Evolutionary conservation across 108 stramenopile species (phyloP).

Genomic region (Fragilariopsis cylindrus): DNA sequence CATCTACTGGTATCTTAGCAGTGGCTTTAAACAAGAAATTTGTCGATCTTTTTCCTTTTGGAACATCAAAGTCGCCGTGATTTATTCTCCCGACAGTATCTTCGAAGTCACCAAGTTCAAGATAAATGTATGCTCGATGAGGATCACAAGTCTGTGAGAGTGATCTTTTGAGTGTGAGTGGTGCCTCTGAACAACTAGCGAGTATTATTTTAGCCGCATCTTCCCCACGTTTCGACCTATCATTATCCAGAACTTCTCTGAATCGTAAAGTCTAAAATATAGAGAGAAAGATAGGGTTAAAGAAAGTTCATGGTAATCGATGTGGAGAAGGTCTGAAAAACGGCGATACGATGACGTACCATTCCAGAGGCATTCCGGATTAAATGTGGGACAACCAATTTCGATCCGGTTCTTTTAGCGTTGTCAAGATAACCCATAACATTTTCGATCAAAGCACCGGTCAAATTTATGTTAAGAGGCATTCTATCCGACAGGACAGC

Average conservation of each 20-base stretch:
- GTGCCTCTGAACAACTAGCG: conserved; percentile 36
- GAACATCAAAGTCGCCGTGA: conserved; percentile 30
- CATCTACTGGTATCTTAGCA: conserved; percentile 58
- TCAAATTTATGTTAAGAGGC: conserved; percentile 78
- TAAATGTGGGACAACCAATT: conserved; percentile 54
- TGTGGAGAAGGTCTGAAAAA: neutral
- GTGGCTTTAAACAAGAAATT: conserved; percentile 45
- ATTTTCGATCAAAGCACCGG: conserved; percentile 73
- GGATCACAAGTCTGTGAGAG: conserved; percentile 62
- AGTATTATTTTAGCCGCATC: conserved; percentile 26
- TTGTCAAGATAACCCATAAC: conserved; percentile 35
- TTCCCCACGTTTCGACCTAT: conserved; percentile 43
- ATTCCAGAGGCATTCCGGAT: conserved; percentile 71
- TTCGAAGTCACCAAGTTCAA: conserved; percentile 55
- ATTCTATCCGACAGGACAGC: conserved; percentile 28
- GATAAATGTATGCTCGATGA: conserved; percentile 47
- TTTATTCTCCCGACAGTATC: conserved; percentile 39
- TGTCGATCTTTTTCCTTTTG: conserved; percentile 31
- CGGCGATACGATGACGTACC: conserved; percentile 18
- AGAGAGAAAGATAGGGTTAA: conserved; percentile 2
- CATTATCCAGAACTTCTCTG: conserved; percentile 45
- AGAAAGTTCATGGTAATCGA: neutral
- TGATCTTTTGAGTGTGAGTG: conserved; percentile 48
- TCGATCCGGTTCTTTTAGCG: conserved; percentile 14
- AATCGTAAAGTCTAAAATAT: conserved; percentile 45